Evolutionary conservation across 2,329 filamentous ascomycete genomes (phyloP).

Genomic region (Phaeosphaeriaceae sp.): DNA sequence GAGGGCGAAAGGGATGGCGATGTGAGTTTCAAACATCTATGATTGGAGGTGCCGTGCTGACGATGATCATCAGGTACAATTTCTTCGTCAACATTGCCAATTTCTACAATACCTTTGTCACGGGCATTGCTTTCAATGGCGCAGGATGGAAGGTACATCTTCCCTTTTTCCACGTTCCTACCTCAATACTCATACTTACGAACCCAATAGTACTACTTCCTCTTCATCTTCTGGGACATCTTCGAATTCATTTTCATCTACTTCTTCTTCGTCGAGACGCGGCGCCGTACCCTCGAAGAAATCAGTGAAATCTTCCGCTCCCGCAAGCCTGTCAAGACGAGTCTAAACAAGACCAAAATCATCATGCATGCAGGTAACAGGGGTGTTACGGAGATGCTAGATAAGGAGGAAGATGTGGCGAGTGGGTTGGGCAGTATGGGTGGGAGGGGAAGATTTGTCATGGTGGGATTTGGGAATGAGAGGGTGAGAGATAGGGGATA

Average conservation of each 20-base stretch:
- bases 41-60: neutral
- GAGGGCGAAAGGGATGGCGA: conserved; percentile 58
- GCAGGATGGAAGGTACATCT: conserved; percentile 47
- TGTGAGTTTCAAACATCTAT: conserved; percentile 15
- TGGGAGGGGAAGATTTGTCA: conserved; percentile 14
- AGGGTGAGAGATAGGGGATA: neutral
- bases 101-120: conserved; percentile 57
- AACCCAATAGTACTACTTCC: conserved; percentile 45
- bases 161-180: neutral
- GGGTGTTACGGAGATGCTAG: conserved; percentile 41
- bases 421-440: conserved; percentile 11
- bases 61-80: conserved; percentile 40
- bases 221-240: conserved; percentile 52
- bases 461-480: conserved; percentile 13
- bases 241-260: conserved; percentile 51
- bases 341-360: conserved; percentile 37
- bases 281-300: conserved; percentile 55
- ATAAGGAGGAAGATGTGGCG: conserved; percentile 30
- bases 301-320: conserved; percentile 53
- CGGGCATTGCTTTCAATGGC: conserved; percentile 48
- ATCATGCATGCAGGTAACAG: conserved; percentile 33
- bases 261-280: conserved; percentile 48
- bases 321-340: conserved; percentile 49
- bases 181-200: neutral
- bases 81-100: conserved; percentile 55